Conservation (phyloP, 176 grass and related monocot species). For the Phragmites australis region DNA sequence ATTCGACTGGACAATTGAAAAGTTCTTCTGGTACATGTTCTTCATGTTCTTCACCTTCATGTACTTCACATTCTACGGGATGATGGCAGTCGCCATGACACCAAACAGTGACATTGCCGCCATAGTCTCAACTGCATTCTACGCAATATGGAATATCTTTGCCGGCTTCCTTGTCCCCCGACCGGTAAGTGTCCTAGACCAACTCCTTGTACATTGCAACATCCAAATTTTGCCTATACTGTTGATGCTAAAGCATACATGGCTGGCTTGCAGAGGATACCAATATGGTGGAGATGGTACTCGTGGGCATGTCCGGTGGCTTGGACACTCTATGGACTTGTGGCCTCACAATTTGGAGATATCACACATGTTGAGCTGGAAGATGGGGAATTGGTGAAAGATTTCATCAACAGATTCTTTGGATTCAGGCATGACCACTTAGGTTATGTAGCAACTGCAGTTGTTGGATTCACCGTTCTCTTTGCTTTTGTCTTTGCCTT, state of each 20-base stretch:
- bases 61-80: slow-evolving; percentile 98
- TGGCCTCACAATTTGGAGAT: slow-evolving; percentile 82
- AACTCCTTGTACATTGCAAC: slow-evolving; percentile 1
- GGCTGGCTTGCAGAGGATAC: slow-evolving; percentile 73
- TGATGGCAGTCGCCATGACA: slow-evolving; percentile 97
- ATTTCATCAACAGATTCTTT: slow-evolving; percentile 55
- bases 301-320: slow-evolving; percentile 82
- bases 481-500: slow-evolving; percentile 65
- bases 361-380: slow-evolving; percentile 4
- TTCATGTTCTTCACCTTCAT: slow-evolving; percentile 99
- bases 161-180: slow-evolving; percentile 80
- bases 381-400: slow-evolving; percentile 52
- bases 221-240: neutral
- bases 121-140: slow-evolving; percentile 85
- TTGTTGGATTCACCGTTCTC: slow-evolving; percentile 64
- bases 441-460: slow-evolving; percentile 64
- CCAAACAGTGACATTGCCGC: slow-evolving; percentile 88
- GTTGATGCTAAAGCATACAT: slow-evolving; percentile 31
- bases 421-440: slow-evolving; percentile 71
- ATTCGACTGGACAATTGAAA: slow-evolving; percentile 69
- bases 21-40: slow-evolving; percentile 97
- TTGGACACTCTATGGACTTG: slow-evolving; percentile 89
- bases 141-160: slow-evolving; percentile 93
- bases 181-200: slow-evolving; percentile 54
- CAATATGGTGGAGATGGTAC: slow-evolving; percentile 99